These are phyloP conservation scores for Aureobasidium leucospermi DNA, from an alignment of 2,329 filamentous ascomycete genomes.

Conservation along the genomic window DNA sequence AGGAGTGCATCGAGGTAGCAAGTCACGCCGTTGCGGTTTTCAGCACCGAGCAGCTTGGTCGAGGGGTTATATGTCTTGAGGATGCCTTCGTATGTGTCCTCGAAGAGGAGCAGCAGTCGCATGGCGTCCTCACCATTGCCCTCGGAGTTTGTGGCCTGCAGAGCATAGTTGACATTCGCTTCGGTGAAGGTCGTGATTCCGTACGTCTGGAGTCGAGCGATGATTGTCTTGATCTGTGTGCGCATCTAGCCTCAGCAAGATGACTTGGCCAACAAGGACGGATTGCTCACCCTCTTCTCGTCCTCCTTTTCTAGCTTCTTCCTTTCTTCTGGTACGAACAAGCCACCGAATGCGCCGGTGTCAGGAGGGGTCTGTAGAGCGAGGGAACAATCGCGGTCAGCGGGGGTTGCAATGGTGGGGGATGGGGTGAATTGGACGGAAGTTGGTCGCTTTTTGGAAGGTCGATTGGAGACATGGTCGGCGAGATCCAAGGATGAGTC, in stretches of 20 bases:
- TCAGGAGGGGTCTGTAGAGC: constrained; percentile 4
- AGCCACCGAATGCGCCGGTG: constrained; percentile 52
- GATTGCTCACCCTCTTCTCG: constrained; percentile 39
- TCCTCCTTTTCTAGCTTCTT: constrained; percentile 51
- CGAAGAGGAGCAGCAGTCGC: constrained; percentile 68
- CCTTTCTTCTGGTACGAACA: constrained; percentile 56
- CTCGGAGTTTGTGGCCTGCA: constrained; percentile 55
- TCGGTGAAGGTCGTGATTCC: constrained; percentile 52
- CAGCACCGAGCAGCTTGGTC: constrained; percentile 70
- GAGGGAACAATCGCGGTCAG: background rate
- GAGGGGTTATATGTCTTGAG: constrained; percentile 67
- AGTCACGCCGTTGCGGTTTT: constrained; percentile 80
- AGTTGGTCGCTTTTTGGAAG: background rate
- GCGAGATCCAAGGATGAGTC: background rate
- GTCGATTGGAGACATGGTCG: background rate
- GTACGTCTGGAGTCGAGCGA: constrained; percentile 43
- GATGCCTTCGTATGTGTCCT: constrained; percentile 73
- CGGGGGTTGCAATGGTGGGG: background rate
- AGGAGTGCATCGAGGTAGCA: constrained; percentile 88
- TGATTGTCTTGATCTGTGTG: constrained; percentile 43
- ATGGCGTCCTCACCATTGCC: constrained; percentile 68
- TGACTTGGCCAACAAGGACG: background rate
- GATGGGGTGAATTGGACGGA: background rate
- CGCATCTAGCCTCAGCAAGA: background rate
- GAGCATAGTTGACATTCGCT: constrained; percentile 55